Conservation (phyloP, 2,329 filamentous ascomycete genomes). For the Scedosporium minutisporum region DNA sequence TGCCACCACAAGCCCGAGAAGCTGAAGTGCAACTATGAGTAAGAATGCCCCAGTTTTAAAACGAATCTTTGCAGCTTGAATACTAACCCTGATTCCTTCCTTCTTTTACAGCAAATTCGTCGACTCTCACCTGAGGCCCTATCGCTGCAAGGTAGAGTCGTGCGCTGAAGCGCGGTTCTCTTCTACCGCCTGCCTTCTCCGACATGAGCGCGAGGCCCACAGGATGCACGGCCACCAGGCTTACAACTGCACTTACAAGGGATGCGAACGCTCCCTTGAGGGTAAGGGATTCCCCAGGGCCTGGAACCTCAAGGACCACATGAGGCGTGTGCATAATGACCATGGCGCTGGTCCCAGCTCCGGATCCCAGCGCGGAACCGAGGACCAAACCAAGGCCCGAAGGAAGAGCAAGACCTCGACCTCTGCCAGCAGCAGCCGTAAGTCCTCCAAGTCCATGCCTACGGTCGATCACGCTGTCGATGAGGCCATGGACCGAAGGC, state of each 20-base stretch:
- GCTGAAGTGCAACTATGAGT: slow-evolving; percentile 99
- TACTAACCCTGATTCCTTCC: background rate
- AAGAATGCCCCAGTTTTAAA: slow-evolving; percentile 31
- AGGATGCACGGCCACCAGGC: slow-evolving; percentile 94
- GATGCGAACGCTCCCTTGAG: slow-evolving; percentile 71
- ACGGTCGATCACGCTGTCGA: slow-evolving; percentile 10
- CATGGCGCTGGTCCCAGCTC: slow-evolving; percentile 25
- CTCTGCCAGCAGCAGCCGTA: slow-evolving; percentile 20
- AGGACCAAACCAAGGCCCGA: slow-evolving; percentile 37
- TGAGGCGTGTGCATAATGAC: slow-evolving; percentile 83
- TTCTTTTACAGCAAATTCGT: slow-evolving; percentile 69
- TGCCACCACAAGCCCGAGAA: slow-evolving; percentile 91
- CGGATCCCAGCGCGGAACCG: slow-evolving; percentile 10
- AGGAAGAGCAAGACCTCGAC: slow-evolving; percentile 40
- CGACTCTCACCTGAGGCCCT: slow-evolving; percentile 93
- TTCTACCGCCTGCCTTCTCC: slow-evolving; percentile 86
- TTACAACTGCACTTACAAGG: slow-evolving; percentile 77
- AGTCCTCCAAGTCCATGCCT: slow-evolving; percentile 15
- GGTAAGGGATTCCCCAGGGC: slow-evolving; percentile 89
- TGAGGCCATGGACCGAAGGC: slow-evolving; percentile 11
- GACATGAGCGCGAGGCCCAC: slow-evolving; percentile 91
- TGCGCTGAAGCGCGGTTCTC: slow-evolving; percentile 87
- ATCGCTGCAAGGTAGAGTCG: slow-evolving; percentile 77
- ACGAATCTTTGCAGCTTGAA: background rate
- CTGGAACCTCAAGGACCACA: slow-evolving; percentile 95